Conservation (phyloP, 1,284 basidiomycete genomes). For the Coriolopsis trogii region DNA sequence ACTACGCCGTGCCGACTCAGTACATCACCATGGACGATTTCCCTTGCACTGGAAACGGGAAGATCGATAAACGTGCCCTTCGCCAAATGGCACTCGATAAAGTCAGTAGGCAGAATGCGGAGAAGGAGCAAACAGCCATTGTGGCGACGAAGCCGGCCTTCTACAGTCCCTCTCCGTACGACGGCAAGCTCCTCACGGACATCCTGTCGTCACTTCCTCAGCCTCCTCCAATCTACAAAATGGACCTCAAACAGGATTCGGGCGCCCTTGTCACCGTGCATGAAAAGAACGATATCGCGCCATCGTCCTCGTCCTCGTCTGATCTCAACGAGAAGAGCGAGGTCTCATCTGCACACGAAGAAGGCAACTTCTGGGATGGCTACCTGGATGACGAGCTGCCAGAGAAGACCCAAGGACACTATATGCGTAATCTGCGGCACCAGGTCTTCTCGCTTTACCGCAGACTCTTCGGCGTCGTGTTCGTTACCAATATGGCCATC, state of each 20-base stretch:
- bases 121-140: conserved; percentile 23
- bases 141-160: conserved; percentile 22
- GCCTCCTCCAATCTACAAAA: conserved; percentile 25
- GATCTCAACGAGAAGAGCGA: conserved; percentile 16
- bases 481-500: conserved; percentile 54
- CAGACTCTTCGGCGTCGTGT: conserved; percentile 58
- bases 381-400: conserved; percentile 54
- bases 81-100: conserved; percentile 44
- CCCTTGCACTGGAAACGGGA: conserved; percentile 49
- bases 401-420: conserved; percentile 50
- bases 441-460: conserved; percentile 59
- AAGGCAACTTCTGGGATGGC: conserved; percentile 47
- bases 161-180: conserved; percentile 27
- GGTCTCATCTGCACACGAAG: conserved; percentile 27
- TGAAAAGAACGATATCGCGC: conserved; percentile 2
- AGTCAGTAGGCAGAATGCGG: conserved; percentile 13
- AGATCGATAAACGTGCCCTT: conserved; percentile 55
- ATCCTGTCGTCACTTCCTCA: conserved; percentile 21
- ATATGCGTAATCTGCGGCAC: conserved; percentile 53
- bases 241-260: conserved; percentile 16
- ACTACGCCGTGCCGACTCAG: conserved; percentile 58
- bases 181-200: conserved; percentile 25
- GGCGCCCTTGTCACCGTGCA: conserved; percentile 16
- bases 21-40: conserved; percentile 47
- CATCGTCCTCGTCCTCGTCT: conserved; percentile 14